A percentile compares a stretch with the other conserved stretches of the same genome.
Conservation (phyloP, 768 basidiomycete genomes). For the Mycena alexandri region DNA sequence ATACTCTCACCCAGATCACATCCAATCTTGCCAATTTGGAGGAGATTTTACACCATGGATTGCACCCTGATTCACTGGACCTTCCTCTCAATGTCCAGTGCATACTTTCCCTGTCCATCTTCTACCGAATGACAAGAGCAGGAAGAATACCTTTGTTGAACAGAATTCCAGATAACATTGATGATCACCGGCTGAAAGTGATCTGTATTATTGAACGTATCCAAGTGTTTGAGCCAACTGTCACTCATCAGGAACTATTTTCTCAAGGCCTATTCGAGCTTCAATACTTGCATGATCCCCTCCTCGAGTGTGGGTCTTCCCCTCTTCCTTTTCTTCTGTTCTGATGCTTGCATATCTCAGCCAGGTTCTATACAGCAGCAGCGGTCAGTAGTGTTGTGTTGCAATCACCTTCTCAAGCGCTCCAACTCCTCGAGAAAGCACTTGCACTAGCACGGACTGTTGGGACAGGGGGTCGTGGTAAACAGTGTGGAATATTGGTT, state of each 20-base stretch:
- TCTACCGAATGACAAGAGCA: not conserved
- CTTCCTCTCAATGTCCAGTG: not conserved
- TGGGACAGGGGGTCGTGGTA: too few species aligned
- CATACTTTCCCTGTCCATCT: not conserved
- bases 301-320: too few species aligned
- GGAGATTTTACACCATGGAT: not conserved
- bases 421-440: too few species aligned
- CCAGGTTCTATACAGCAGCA: too few species aligned
- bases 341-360: too few species aligned
- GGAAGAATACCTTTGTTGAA: not conserved
- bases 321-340: too few species aligned
- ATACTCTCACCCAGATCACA: not conserved
- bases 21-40: slow-evolving; percentile 3
- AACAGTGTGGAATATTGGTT: too few species aligned
- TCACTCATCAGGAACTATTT: too few species aligned
- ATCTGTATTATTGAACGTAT: not conserved
- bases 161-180: not conserved
- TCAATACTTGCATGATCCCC: not conserved
- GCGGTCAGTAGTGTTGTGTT: too few species aligned
- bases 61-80: not conserved
- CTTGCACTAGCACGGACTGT: too few species aligned
- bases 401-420: too few species aligned
- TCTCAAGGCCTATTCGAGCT: not conserved
- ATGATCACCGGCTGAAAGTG: not conserved
- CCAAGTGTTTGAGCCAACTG: not conserved